Conservation (phyloP, 176 grass and related monocot genomes). For the Eremochloa ophiuroides region DNA sequence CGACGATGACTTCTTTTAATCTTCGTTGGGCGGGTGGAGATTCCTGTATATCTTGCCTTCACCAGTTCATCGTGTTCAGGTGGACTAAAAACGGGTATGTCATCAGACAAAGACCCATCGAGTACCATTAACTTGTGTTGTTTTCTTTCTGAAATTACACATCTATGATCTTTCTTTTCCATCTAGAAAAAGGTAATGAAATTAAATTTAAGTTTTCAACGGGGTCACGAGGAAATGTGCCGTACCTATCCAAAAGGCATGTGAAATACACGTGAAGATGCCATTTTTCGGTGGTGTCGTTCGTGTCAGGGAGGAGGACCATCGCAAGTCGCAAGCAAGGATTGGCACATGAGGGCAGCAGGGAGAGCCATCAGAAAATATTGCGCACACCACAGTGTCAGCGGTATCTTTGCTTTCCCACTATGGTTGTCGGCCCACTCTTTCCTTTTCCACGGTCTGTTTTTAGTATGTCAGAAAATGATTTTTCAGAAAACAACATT, state of each 20-base stretch:
- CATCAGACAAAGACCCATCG: neutral
- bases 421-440: neutral
- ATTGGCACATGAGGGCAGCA: neutral
- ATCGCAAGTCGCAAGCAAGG: too few relatives aligned
- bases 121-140: neutral
- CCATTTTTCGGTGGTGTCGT: too few relatives aligned
- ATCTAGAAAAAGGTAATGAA: neutral
- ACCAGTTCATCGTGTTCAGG: neutral
- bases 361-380: neutral
- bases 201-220: neutral
- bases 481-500: neutral
- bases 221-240: neutral
- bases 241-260: neutral
- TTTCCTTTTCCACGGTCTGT: neutral
- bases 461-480: neutral
- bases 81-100: neutral
- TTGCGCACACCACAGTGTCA: neutral
- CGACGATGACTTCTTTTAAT: neutral
- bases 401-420: conserved; percentile 36
- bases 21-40: neutral
- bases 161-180: neutral
- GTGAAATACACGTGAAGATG: too few relatives aligned
- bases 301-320: too few relatives aligned
- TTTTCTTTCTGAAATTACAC: neutral
- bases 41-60: neutral